Base-by-base conservation (phyloP, 208 protist species). In the Leishmania aethiopica region DNA sequence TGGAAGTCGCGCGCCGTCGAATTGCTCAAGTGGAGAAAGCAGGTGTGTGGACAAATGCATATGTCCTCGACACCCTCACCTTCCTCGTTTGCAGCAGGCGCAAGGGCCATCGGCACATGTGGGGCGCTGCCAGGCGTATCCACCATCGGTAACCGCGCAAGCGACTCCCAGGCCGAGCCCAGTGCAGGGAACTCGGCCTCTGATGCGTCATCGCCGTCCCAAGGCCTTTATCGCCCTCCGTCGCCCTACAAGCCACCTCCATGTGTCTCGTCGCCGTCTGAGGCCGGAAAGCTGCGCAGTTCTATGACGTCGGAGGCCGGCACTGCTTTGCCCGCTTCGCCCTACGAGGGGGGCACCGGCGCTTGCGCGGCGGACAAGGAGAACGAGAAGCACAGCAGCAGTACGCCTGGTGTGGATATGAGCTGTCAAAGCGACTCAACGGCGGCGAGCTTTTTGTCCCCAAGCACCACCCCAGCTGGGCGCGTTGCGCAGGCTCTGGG, bases 1-100 rank as follows among this genome's bases (percentile, higher is more conserved):
- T 81, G 78, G 77, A 81, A 67, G 62, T 28, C 67, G 59, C 75
- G 59, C 42, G 69, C 74, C 10, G 47, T 76, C 11, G 47, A 72
- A 51, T 51, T 82, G 74, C 45, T 77, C 17, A 22, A 75, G 73
- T 71, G 49, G 78, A 55, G 57, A 22, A 55, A 37, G 10, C 22
- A 42, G 5, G 64, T 78, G 6, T 60, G 71, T 25, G 57, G 11
- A 6, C n/a, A 60, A 40, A 25, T 69, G 37, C 15, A 37, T 2
- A 32, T 19, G n/a, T 53, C 67, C 17, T 71, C 67, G 11, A 35
- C 80, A 66, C 47, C 15, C n/a, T 15, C 19, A 11, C 51, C 37
- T 67, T 64, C 32, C 35, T 69, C 35, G 40, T 35, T 64, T 17
- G 19, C 6, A 47, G 73, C 70, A 53, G 28, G 70, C 7, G 15